phyloP scores from a whole-genome alignment of 2,329 filamentous ascomycete species.

The Coniosporium tulheliwenetii region DNA sequence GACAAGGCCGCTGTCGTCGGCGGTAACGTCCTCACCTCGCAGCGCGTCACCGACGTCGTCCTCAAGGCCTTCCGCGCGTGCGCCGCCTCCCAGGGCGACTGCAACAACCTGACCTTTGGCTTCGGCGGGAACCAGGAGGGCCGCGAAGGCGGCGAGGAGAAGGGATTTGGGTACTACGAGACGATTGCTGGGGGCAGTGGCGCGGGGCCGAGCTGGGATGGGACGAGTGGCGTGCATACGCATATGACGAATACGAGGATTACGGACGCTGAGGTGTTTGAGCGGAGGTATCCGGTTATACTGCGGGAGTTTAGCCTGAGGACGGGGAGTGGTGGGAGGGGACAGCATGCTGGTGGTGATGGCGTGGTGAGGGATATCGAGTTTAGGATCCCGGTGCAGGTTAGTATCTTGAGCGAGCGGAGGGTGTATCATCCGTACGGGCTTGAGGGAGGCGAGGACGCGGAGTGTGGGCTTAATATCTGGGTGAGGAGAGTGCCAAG shows the following conservation, averaged over 20 bases:
- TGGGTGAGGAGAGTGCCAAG: conserved; percentile 60
- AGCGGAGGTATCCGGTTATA: conserved; percentile 60
- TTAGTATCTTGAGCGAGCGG: conserved; percentile 63
- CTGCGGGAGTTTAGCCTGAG: conserved; percentile 55
- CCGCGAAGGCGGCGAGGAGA: conserved; percentile 34
- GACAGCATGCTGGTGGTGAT: conserved; percentile 56
- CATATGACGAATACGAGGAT: conserved; percentile 83
- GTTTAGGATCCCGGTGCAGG: conserved; percentile 62
- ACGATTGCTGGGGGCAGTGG: conserved; percentile 68
- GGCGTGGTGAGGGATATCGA: conserved; percentile 69
- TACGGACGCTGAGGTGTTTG: conserved; percentile 66
- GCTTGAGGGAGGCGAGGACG: conserved; percentile 68
- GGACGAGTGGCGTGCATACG: conserved; percentile 61
- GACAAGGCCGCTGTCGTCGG: conserved; percentile 68
- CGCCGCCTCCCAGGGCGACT: conserved; percentile 65
- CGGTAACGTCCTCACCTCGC: conserved; percentile 64
- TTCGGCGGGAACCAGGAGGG: conserved; percentile 52
- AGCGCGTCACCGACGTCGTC: conserved; percentile 72
- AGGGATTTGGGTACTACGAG: conserved; percentile 77
- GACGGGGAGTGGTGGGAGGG: conserved; percentile 44
- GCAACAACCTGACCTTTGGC: conserved; percentile 75
- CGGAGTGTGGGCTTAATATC: conserved; percentile 63
- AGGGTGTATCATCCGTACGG: conserved; percentile 69
- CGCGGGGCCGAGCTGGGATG: conserved; percentile 57
- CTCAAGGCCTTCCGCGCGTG: conserved; percentile 67